Base-by-base conservation (phyloP, 352 stramenopile species). In the Phytophthora pistaciae region DNA sequence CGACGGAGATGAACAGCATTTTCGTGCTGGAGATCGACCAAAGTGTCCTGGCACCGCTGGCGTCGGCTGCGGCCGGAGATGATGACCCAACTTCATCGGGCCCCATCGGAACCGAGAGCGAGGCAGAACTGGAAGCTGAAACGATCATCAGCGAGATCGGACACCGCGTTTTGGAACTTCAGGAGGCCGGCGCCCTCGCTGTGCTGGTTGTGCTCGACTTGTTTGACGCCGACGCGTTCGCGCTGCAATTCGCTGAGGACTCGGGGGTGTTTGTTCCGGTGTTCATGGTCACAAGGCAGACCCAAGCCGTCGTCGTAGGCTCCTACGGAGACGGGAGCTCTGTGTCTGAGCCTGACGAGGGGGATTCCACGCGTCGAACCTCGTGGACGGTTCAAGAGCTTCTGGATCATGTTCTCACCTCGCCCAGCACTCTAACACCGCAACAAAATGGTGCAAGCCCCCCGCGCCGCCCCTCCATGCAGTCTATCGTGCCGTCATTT, bases 201-300 rank as follows among this genome's bases (percentile, higher is more conserved):
- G 83, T 91, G 46, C 75, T 94, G 10, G 59, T 92, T 5, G 80
- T 91, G 14, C 70, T 94, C 5, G 83, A 92, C 52, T 56, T 94
- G 3, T 77, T 87, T n/a, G 75, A 84, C 25, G 77, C 80, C 1
- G 80, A 88, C 16, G 66, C 87, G 18, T 94, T 94, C 18, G 73
- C 82, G 33, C 67, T 94, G 29, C 60, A 83, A 10, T 78, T 92
- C 20, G 42, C 64, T 1, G 46, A 75, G 1, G 85, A 90, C 31
- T 77, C 82, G 0, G 87, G 87, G 0, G 71, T 94, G 7, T 94
- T 91, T 64, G 81, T 94, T 40, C 87, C 87, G 1, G 83, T 94
- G n/a, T 63, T 94, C 23, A 91, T 92, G 83, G 40, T 79, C 52
- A 79, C 78, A 3, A 60, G 60, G 16, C 60, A 76, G 42, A 60